Evolutionary conservation across 2,329 filamentous ascomycete species (phyloP).

Genomic region (Nemania bipapillata): DNA sequence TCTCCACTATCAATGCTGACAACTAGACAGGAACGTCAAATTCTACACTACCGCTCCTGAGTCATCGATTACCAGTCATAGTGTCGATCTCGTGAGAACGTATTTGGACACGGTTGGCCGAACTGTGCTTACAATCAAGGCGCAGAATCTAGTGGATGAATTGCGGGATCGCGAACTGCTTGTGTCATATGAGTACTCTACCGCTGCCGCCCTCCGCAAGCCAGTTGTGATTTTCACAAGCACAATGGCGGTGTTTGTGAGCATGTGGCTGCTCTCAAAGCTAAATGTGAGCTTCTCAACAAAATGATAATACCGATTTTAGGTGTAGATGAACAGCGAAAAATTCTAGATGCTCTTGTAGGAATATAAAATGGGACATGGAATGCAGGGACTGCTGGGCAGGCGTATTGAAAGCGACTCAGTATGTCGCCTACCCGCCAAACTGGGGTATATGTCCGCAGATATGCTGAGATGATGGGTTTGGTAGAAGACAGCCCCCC

Average conservation of each 20-base stretch:
- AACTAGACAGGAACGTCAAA: slow-evolving; percentile 76
- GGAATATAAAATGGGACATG: slow-evolving; percentile 33
- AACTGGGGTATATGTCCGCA: background rate
- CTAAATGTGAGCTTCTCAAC: slow-evolving; percentile 81
- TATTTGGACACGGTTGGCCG: slow-evolving; percentile 95
- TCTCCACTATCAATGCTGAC: slow-evolving; percentile 54
- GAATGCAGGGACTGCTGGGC: background rate
- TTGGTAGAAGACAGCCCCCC: background rate
- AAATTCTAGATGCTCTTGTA: slow-evolving; percentile 35
- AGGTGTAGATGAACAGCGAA: slow-evolving; percentile 33
- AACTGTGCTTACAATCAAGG: slow-evolving; percentile 81
- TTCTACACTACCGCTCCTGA: slow-evolving; percentile 78
- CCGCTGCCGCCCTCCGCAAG: slow-evolving; percentile 80
- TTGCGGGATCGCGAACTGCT: slow-evolving; percentile 83
- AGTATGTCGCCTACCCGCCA: background rate
- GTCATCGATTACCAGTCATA: slow-evolving; percentile 68
- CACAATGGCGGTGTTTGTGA: slow-evolving; percentile 76
- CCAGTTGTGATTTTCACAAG: slow-evolving; percentile 83
- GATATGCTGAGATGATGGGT: background rate
- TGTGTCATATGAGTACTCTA: slow-evolving; percentile 87
- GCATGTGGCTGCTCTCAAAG: slow-evolving; percentile 78
- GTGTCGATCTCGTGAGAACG: slow-evolving; percentile 76
- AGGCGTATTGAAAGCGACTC: slow-evolving; percentile 2
- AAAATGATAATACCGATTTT: slow-evolving; percentile 51
- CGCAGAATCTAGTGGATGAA: slow-evolving; percentile 89